Conservation (phyloP, 306 rosid genomes). For the Trichosanthes cucumerina region DNA sequence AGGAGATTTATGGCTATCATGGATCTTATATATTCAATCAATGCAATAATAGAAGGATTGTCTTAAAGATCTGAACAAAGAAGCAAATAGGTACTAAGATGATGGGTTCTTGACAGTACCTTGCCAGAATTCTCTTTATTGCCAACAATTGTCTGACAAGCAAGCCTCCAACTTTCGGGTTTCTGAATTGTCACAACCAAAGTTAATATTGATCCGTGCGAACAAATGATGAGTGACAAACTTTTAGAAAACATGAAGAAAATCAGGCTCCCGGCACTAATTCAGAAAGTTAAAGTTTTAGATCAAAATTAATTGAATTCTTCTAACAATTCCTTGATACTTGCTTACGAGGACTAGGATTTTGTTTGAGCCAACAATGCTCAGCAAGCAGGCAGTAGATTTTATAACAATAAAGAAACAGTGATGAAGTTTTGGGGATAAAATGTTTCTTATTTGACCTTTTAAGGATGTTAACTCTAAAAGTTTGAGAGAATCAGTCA, state of each 20-base stretch:
- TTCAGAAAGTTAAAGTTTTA: neutral
- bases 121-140: constrained; percentile 81
- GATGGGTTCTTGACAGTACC: constrained; percentile 39
- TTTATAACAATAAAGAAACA: neutral
- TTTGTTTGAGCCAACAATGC: neutral
- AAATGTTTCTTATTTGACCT: neutral
- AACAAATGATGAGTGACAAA: neutral
- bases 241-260: neutral
- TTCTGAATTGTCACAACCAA: constrained; percentile 37
- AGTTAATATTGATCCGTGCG: neutral
- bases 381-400: neutral
- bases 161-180: constrained; percentile 89
- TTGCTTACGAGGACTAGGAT: neutral
- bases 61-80: neutral
- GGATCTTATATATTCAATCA: neutral
- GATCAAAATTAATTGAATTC: neutral
- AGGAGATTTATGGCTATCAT: neutral
- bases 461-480: no score
- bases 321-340: neutral
- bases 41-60: neutral
- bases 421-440: neutral
- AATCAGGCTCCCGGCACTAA: neutral
- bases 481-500: no score
- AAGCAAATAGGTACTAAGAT: neutral
- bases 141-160: constrained; percentile 97